Conservation (phyloP, 768 basidiomycete genomes). For the Pleurotus djamor region DNA sequence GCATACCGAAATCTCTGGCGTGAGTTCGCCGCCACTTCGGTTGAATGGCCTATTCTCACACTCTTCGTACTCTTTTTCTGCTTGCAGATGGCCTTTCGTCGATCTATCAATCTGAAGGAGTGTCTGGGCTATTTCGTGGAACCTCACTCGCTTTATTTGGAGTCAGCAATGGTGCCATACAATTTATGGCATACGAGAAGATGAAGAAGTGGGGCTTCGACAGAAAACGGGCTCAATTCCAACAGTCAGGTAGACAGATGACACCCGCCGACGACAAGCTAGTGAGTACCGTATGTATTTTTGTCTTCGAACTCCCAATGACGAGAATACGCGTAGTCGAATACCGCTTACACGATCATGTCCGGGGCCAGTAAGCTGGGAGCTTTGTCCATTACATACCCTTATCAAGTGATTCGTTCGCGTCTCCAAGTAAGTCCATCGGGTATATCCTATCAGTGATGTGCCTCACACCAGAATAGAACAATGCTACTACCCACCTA, state of each 20-base stretch:
- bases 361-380: constrained; percentile 87
- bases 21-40: constrained; percentile 31
- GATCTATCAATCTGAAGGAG: constrained; percentile 73
- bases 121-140: constrained; percentile 81
- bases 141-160: constrained; percentile 88
- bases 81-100: constrained; percentile 60
- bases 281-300: constrained; percentile 42
- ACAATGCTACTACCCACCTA: constrained; percentile 58
- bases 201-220: constrained; percentile 91
- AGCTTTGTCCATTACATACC: constrained; percentile 86
- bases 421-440: constrained; percentile 73
- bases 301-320: neutral
- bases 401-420: constrained; percentile 95
- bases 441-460: neutral
- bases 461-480: constrained; percentile 34
- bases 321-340: constrained; percentile 55
- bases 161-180: constrained; percentile 91
- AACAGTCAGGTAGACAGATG: constrained; percentile 61
- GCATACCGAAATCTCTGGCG: constrained; percentile 83
- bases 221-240: constrained; percentile 63
- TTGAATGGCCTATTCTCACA: neutral
- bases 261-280: constrained; percentile 80
- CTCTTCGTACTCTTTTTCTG: neutral
- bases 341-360: constrained; percentile 88
- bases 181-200: constrained; percentile 96